phyloP scores from a whole-genome alignment of 805 yeast genomes.

The Saccharomycopsis sp. region DNA sequence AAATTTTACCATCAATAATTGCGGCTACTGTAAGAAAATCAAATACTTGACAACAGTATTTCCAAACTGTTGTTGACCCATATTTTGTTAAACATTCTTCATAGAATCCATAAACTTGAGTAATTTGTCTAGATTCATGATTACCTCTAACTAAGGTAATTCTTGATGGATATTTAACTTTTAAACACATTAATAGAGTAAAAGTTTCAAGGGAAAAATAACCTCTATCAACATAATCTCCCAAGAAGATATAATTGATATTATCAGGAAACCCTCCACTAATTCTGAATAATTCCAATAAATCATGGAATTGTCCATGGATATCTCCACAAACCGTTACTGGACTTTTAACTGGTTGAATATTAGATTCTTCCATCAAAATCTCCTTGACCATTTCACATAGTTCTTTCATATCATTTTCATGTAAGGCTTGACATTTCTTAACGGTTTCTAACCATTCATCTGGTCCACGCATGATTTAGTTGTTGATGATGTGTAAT shows the following conservation, averaged over 20 bases:
- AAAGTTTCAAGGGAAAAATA: slow-evolving; percentile 90
- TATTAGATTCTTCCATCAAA: slow-evolving; percentile 91
- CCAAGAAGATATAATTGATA: slow-evolving; percentile 76
- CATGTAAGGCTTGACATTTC: slow-evolving; percentile 81
- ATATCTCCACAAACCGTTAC: slow-evolving; percentile 97
- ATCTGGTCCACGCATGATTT: slow-evolving; percentile 95
- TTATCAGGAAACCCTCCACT: slow-evolving; percentile 88
- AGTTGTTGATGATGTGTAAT: too few relatives aligned
- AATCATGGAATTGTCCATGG: slow-evolving; percentile 96
- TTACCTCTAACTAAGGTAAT: slow-evolving; percentile 94
- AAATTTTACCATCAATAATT: slow-evolving; percentile 84
- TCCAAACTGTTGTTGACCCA: slow-evolving; percentile 94
- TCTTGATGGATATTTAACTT: slow-evolving; percentile 76
- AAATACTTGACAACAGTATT: slow-evolving; percentile 91
- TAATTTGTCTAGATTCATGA: slow-evolving; percentile 93
- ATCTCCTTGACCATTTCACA: slow-evolving; percentile 94
- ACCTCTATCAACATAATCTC: slow-evolving; percentile 98
- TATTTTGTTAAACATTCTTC: slow-evolving; percentile 91
- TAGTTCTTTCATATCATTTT: slow-evolving; percentile 89
- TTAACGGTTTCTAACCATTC: slow-evolving; percentile 92
- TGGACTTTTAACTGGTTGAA: slow-evolving; percentile 88
- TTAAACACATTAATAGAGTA: slow-evolving; percentile 85
- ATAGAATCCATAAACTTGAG: slow-evolving; percentile 97
- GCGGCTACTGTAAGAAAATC: slow-evolving; percentile 93
- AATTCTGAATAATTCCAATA: slow-evolving; percentile 79